These are phyloP conservation scores for Rubia peregrina DNA, from an alignment of 305 asterid genomes.

Conservation along the genomic window DNA sequence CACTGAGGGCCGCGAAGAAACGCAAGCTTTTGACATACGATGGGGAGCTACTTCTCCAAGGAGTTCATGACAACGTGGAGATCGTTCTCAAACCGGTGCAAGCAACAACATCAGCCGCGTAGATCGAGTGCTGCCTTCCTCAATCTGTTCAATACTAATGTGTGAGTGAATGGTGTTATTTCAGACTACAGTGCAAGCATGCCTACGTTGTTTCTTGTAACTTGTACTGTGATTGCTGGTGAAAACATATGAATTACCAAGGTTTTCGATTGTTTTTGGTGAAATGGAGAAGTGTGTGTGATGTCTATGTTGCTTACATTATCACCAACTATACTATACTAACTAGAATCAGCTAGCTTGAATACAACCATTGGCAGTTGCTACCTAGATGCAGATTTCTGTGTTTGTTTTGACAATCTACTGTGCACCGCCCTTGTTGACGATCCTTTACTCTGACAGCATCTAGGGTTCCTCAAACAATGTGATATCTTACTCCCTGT, in stretches of 20 bases:
- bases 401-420: no score
- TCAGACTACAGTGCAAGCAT: not conserved
- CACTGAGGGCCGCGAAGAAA: conserved; percentile 88
- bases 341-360: no score
- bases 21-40: conserved; percentile 74
- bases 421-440: no score
- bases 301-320: no score
- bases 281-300: not conserved
- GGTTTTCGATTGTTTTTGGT: not conserved
- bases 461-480: no score
- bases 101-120: conserved; percentile 12
- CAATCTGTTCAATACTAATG: not conserved
- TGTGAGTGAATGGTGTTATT: not conserved
- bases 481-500: no score
- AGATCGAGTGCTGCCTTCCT: not conserved
- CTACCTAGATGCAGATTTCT: no score
- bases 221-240: not conserved
- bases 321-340: no score
- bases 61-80: conserved; percentile 91
- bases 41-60: conserved; percentile 88
- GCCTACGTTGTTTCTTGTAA: not conserved
- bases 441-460: no score
- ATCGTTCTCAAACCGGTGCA: conserved; percentile 46
- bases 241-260: not conserved
- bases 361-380: no score